phyloP scores from a whole-genome alignment of 139 green algal genomes.

The Picochlorum sp. region DNA sequence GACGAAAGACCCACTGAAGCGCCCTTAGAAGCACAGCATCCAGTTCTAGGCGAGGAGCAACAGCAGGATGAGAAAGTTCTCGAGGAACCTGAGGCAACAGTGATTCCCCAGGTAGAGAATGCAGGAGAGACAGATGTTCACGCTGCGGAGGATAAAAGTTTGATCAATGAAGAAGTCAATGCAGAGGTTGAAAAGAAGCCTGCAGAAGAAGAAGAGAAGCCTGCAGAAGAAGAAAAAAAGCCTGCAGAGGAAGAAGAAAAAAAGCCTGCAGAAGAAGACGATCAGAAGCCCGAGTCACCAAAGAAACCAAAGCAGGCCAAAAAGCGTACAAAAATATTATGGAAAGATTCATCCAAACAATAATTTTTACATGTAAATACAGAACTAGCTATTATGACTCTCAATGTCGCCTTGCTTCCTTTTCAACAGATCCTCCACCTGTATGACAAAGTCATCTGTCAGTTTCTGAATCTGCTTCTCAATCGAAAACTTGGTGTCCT shows the following conservation, averaged over 20 bases:
- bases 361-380: neutral
- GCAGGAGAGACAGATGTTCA: neutral
- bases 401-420: conserved; percentile 27
- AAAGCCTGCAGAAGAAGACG: neutral
- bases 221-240: conserved; percentile 1
- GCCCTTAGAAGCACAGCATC: too few relatives aligned
- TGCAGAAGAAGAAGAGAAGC: neutral
- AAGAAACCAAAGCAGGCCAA: neutral
- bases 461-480: conserved; percentile 48
- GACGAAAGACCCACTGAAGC: too few relatives aligned
- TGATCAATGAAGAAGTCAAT: neutral
- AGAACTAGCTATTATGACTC: conserved; percentile 21
- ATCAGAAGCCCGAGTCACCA: neutral
- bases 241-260: neutral
- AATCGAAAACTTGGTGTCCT: conserved; percentile 23
- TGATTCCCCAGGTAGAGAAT: too few relatives aligned
- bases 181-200: neutral
- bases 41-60: neutral
- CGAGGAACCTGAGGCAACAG: neutral
- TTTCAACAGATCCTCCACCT: conserved; percentile 17
- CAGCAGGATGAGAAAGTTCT: neutral
- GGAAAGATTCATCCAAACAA: neutral
- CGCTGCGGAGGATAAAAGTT: neutral
- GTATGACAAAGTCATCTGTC: conserved; percentile 32
- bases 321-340: neutral